Percentiles rank a stretch among this genome's conserved stretches.
Evolutionary conservation across 2,329 filamentous ascomycete species (phyloP).

Genomic region (Pyricularia grisea): DNA sequence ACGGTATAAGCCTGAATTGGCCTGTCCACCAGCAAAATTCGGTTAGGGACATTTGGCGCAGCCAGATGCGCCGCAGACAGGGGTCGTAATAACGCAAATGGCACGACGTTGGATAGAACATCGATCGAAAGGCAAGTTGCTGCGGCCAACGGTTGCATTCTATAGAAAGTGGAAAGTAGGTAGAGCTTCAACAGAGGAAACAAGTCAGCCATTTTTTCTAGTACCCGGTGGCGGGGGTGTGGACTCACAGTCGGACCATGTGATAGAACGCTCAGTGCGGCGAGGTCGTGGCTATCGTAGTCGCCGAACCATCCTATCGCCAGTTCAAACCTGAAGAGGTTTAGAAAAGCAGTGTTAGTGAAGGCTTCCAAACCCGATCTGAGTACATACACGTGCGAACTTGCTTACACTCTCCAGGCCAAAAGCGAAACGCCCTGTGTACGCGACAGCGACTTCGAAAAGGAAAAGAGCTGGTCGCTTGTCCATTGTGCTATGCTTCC

Average conservation of each 20-base stretch:
- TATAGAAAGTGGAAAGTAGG: slow-evolving; percentile 71
- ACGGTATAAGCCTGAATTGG: slow-evolving; percentile 55
- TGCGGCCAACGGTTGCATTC: slow-evolving; percentile 51
- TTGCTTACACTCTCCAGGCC: slow-evolving; percentile 45
- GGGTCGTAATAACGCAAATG: slow-evolving; percentile 66
- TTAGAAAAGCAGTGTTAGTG: neutral
- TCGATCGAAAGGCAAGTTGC: slow-evolving; percentile 57
- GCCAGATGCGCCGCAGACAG: slow-evolving; percentile 55
- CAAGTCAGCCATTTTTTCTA: neutral
- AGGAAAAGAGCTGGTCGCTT: slow-evolving; percentile 53
- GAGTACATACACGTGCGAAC: neutral
- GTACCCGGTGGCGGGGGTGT: neutral
- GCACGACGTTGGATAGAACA: slow-evolving; percentile 56
- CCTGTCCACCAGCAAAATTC: slow-evolving; percentile 54
- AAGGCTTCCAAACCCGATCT: slow-evolving; percentile 5
- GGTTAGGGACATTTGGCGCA: slow-evolving; percentile 44
- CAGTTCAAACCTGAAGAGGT: slow-evolving; percentile 51
- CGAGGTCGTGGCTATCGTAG: slow-evolving; percentile 65
- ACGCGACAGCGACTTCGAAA: slow-evolving; percentile 53
- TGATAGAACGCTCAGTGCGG: slow-evolving; percentile 57
- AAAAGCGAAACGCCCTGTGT: slow-evolving; percentile 46
- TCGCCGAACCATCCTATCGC: slow-evolving; percentile 63
- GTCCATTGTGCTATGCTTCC: slow-evolving; percentile 50
- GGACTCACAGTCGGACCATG: slow-evolving; percentile 59
- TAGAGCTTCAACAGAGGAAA: slow-evolving; percentile 41